Percentiles rank a stretch among this genome's conserved stretches.
phyloP scores from a whole-genome alignment of 2,329 filamentous ascomycete species.

The Colletotrichum sp. region DNA sequence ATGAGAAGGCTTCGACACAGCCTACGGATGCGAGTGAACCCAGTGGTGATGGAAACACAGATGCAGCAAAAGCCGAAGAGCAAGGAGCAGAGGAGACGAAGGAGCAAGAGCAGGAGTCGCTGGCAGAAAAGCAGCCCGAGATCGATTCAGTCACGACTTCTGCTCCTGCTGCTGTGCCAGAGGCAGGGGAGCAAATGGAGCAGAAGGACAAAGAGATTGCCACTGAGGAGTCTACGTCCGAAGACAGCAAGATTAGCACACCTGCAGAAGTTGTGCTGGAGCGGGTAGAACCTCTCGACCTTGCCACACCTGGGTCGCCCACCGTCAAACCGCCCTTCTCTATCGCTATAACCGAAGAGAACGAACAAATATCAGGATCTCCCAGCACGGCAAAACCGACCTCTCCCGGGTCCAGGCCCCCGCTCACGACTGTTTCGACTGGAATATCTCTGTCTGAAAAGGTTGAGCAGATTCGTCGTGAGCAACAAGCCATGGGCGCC shows the following conservation, averaged over 20 bases:
- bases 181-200: neutral
- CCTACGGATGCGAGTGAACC: constrained; percentile 42
- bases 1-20: constrained; percentile 50
- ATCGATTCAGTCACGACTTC: neutral
- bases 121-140: neutral
- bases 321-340: constrained; percentile 23
- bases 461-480: constrained; percentile 57
- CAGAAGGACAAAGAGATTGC: neutral
- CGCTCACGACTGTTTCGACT: constrained; percentile 2
- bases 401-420: neutral
- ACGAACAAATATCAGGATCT: neutral
- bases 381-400: neutral
- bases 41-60: constrained; percentile 34
- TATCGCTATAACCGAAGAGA: constrained; percentile 3
- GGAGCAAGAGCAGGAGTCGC: neutral
- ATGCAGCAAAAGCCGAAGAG: constrained; percentile 27
- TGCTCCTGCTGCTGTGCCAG: neutral
- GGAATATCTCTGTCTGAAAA: constrained; percentile 46
- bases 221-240: constrained; percentile 27
- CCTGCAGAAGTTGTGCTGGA: constrained; percentile 44
- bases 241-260: constrained; percentile 34
- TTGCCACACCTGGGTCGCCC: constrained; percentile 46
- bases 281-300: constrained; percentile 54
- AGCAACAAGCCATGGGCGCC: constrained; percentile 42
- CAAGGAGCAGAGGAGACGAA: neutral